Base-by-base conservation (phyloP, 176 grass and related monocot genomes). In the Phoenix dactylifera region DNA sequence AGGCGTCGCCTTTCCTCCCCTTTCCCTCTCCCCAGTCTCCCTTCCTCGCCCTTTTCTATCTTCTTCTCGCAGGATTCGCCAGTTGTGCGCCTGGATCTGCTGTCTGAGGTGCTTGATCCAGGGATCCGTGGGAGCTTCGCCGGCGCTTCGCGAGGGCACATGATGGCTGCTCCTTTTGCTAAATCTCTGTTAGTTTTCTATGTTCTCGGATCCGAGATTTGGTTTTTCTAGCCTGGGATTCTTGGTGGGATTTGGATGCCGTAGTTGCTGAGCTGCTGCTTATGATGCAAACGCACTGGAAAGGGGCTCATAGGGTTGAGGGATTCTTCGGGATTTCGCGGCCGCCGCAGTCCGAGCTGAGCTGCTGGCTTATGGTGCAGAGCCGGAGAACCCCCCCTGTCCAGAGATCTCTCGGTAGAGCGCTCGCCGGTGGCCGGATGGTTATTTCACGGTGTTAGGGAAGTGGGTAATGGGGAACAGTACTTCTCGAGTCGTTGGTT, bases 401-500 rank as follows among this genome's bases (percentile, higher is more conserved):
- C 68, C 44, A 17, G 6, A 53, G 6, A 18, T 26, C 30, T 59
- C 44, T 20, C 12, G n/a, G 17, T 18, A 12, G 2, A 7, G 5
- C 30, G 10, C 18, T 39, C 9, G 52, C 51, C 70, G 28, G 65
- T 16, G 50, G 57, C 57, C 58, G 24, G 35, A 44, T 44, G 35
- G 35, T 44, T 44, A 44, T 44, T 44, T 44, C 35, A 1, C 35
- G 35, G 35, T 44, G 35, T 44, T 44, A 44, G 35, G 35, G 35
- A 12, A 44, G 35, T 44, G 12, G 29, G 60, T 62, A 65, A 95
- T 95, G 89, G 89, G 89, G 51, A 95, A 95, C 69, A 88, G 84
- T 57, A 88, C 89, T 29, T 95, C 84, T 57, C 82, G 89, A 55
- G 89, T 88, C 18, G 89, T 94, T 12, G 84, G 89, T 54, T 95